Percentiles rank a stretch among this genome's conserved stretches.
Conservation (phyloP, 257 asterid species). For the Solanum peruvianum region DNA sequence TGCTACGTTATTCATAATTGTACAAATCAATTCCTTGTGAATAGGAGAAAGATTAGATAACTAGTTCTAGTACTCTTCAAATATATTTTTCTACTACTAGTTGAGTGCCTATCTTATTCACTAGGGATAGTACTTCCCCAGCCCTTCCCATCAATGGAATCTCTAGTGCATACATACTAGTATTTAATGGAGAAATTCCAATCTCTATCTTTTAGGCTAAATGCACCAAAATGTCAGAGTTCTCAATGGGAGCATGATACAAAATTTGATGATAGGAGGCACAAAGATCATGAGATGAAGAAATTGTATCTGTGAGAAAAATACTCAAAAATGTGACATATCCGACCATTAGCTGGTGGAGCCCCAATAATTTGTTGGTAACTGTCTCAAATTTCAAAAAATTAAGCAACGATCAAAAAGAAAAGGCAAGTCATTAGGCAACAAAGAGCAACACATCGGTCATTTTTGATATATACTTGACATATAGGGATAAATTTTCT, state of each 20-base stretch:
- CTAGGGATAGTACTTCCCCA: too few species aligned
- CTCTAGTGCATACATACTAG: too few species aligned
- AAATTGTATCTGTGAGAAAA: slow-evolving; percentile 29
- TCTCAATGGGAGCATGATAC: slow-evolving; percentile 28
- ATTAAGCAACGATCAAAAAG: slow-evolving; percentile 5
- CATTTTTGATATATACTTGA: not conserved
- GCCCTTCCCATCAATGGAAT: too few species aligned
- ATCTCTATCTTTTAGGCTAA: too few species aligned
- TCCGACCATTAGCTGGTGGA: slow-evolving; percentile 69
- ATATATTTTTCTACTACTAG: too few species aligned
- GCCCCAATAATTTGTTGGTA: slow-evolving; percentile 57
- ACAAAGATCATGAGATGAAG: slow-evolving; percentile 20
- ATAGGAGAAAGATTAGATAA: too few species aligned
- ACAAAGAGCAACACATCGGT: not conserved
- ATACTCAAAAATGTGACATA: slow-evolving; percentile 26
- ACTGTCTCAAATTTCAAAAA: not conserved
- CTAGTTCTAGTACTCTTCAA: too few species aligned
- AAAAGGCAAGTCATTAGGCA: not conserved
- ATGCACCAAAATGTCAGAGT: not conserved
- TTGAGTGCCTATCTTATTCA: too few species aligned
- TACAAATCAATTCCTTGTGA: too few species aligned
- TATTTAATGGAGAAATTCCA: too few species aligned
- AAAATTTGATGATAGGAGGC: slow-evolving; percentile 21
- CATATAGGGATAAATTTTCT: not conserved
- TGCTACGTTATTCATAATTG: too few species aligned